Evolutionary conservation across 441 rosid species (phyloP).

Genomic region (Syzygium malaccense): DNA sequence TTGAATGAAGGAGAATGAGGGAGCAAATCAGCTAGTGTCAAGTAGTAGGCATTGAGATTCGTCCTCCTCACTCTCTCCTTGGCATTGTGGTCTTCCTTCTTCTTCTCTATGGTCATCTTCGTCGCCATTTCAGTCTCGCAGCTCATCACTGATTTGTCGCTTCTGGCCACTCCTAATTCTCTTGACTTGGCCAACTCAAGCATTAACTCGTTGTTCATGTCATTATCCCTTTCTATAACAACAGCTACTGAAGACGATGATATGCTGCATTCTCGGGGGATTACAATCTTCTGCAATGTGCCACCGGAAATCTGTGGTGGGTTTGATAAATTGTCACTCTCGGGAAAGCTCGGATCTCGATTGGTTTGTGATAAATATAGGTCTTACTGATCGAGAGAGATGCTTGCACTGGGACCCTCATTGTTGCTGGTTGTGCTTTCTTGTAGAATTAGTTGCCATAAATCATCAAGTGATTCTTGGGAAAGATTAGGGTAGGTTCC

Average conservation of each 20-base stretch:
- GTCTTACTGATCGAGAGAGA: not conserved
- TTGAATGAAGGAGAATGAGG: slow-evolving; percentile 23
- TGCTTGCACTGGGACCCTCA: not conserved
- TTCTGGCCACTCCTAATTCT: not conserved
- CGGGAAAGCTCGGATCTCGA: not conserved
- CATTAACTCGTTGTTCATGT: not conserved
- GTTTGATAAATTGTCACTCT: not conserved
- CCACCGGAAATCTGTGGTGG: not conserved
- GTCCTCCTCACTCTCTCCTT: slow-evolving; percentile 41
- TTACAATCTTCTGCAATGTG: not conserved
- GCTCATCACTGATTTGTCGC: not conserved
- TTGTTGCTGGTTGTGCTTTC: not conserved
- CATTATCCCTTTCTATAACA: not conserved
- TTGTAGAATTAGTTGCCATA: not conserved
- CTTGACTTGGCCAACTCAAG: not conserved
- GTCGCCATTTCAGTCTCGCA: not conserved
- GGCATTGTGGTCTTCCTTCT: slow-evolving; percentile 41
- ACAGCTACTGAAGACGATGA: not conserved
- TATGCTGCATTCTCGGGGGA: not conserved
- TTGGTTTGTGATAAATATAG: not conserved
- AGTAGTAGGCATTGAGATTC: slow-evolving; percentile 35
- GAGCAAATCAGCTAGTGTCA: slow-evolving; percentile 36
- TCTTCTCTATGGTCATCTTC: not conserved
- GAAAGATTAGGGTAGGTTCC: not conserved
- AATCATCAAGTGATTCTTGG: not conserved